A percentile compares a stretch with the other conserved stretches of the same genome.
Evolutionary conservation across 139 green algal genomes (phyloP).

Genomic region (Dunaliella primolecta): DNA sequence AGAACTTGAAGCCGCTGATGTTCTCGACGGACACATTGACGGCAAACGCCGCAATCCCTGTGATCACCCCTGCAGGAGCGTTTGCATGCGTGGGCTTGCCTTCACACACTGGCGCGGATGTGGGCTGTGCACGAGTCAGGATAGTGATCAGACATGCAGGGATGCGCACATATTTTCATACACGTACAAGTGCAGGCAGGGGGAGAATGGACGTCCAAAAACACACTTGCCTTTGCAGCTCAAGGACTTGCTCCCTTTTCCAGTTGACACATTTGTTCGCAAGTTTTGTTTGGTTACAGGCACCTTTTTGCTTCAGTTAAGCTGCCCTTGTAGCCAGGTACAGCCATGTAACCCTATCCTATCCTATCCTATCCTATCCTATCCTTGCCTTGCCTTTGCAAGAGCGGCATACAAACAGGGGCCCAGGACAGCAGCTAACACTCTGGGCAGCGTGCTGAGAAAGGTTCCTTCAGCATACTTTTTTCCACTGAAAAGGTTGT

Average conservation of each 20-base stretch:
- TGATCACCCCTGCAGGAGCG: slow-evolving; percentile 40
- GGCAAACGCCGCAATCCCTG: slow-evolving; percentile 54
- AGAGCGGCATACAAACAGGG: no score
- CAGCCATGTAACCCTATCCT: no score
- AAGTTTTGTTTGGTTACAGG: not conserved
- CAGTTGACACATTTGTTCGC: no score
- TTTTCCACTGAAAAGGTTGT: no score
- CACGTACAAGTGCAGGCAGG: not conserved
- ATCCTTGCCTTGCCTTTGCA: no score
- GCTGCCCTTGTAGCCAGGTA: no score
- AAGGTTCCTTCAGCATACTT: no score
- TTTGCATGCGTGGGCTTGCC: no score
- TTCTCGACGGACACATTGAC: slow-evolving; percentile 84
- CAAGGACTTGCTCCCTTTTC: not conserved
- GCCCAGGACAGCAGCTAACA: no score
- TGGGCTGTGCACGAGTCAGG: not conserved
- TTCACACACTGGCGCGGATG: not conserved
- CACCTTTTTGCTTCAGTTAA: no score
- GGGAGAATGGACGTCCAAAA: not conserved
- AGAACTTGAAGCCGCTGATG: slow-evolving; percentile 76
- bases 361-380: no score
- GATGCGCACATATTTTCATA: not conserved
- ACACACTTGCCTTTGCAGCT: not conserved
- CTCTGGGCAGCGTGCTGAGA: no score
- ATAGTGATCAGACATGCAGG: not conserved